phyloP scores from a whole-genome alignment of 1,284 basidiomycete species.

The Ceratobasidium sp. region DNA sequence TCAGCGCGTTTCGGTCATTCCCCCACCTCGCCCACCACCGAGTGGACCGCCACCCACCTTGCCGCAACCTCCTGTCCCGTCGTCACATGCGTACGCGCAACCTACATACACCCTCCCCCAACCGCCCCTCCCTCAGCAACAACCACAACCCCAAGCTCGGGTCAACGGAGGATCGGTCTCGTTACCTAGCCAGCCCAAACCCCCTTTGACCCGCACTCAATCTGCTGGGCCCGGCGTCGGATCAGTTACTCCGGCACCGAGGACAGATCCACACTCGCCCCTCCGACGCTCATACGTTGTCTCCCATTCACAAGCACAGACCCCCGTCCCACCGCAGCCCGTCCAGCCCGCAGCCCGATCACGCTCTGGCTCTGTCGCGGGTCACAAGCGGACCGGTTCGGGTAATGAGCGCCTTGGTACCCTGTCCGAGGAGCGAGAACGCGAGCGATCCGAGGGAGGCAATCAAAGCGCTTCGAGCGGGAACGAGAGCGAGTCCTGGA shows the following conservation, averaged over 20 bases:
- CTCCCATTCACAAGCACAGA: constrained; percentile 15
- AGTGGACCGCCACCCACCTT: constrained; percentile 64
- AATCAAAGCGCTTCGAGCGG: constrained; percentile 28
- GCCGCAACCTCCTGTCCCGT: constrained; percentile 52
- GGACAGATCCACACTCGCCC: constrained; percentile 29
- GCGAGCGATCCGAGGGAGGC: constrained; percentile 13
- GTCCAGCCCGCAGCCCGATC: not conserved
- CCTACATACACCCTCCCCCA: not conserved
- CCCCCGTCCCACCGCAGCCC: not conserved
- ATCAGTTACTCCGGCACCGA: not conserved
- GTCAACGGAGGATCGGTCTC: constrained; percentile 6
- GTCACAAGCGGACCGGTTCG: constrained; percentile 33
- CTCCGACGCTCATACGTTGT: constrained; percentile 27
- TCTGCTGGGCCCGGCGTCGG: constrained; percentile 22
- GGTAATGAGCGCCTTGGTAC: constrained; percentile 26
- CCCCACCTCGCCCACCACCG: constrained; percentile 71
- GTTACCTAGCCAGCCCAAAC: not conserved
- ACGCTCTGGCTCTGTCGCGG: constrained; percentile 26
- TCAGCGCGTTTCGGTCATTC: constrained; percentile 61
- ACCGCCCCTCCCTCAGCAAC: constrained; percentile 2
- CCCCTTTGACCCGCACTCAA: constrained; percentile 11
- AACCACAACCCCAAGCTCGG: constrained; percentile 10
- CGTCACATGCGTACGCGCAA: constrained; percentile 48
- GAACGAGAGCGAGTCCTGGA: constrained; percentile 36
- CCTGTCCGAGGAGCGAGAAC: constrained; percentile 27